phyloP scores from a whole-genome alignment of 306 rosid genomes.

The Cucurbita pepo region DNA sequence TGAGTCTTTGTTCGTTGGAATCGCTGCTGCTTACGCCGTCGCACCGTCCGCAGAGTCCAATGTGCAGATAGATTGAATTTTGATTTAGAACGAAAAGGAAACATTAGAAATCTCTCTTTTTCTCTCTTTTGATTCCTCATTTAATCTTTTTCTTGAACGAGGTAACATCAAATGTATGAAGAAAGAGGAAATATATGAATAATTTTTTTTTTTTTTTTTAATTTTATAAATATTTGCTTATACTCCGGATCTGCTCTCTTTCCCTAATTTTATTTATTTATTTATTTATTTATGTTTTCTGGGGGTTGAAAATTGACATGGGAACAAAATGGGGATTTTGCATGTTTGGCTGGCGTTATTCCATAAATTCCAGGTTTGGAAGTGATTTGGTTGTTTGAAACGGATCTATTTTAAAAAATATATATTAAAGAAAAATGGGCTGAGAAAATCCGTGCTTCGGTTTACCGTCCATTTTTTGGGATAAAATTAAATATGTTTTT shows the following conservation, averaged over 20 bases:
- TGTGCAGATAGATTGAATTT: conserved; percentile 46
- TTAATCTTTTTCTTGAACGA: neutral
- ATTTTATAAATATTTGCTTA: neutral
- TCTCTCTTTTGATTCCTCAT: neutral
- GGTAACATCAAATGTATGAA: neutral
- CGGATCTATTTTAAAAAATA: neutral
- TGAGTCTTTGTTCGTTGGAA: conserved; percentile 37
- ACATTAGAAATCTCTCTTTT: neutral
- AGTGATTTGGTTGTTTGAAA: neutral
- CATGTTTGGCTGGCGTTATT: neutral
- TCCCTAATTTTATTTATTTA: neutral
- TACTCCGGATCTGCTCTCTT: neutral
- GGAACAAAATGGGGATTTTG: neutral
- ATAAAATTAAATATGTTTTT: too few species aligned
- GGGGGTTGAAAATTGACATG: neutral
- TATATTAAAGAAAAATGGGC: too few species aligned
- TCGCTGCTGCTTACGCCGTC: conserved; percentile 21
- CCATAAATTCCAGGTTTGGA: neutral
- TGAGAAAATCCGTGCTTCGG: neutral
- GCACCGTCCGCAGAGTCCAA: conserved; percentile 63
- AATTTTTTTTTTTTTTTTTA: neutral
- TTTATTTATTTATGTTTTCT: neutral
- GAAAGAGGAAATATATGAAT: conserved; percentile 1
- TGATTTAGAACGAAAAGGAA: neutral
- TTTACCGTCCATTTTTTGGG: too few species aligned